These are phyloP conservation scores for Diaporthe sp. DNA, from an alignment of 2,329 filamentous ascomycete genomes.

Conservation along the genomic window DNA sequence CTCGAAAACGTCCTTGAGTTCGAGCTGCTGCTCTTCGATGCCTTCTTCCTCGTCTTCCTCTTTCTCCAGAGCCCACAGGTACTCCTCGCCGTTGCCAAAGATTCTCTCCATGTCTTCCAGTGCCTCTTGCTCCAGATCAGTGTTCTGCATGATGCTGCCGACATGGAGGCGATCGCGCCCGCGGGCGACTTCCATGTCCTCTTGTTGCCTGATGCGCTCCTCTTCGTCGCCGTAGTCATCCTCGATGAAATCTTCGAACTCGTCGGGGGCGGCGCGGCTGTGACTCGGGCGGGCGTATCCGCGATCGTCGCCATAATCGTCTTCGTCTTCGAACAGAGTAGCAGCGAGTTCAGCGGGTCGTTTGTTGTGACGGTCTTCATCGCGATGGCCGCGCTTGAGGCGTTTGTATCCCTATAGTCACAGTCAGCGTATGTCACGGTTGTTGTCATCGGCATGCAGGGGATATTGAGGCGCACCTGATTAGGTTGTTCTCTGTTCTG, in stretches of 20 bases:
- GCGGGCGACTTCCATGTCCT: conserved; percentile 90
- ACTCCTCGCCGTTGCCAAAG: conserved; percentile 95
- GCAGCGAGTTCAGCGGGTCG: conserved; percentile 83
- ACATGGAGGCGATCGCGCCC: conserved; percentile 79
- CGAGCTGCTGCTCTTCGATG: conserved; percentile 84
- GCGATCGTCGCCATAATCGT: conserved; percentile 72
- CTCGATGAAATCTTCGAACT: conserved; percentile 97
- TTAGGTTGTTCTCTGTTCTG: conserved; percentile 68
- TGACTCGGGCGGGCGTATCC: conserved; percentile 65
- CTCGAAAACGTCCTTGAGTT: conserved; percentile 98
- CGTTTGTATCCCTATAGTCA: conserved; percentile 88
- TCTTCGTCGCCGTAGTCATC: conserved; percentile 93
- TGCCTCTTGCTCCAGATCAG: conserved; percentile 90
- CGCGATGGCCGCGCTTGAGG: conserved; percentile 89
- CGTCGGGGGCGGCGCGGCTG: conserved; percentile 73
- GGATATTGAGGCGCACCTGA: conserved; percentile 25
- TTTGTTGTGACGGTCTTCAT: conserved; percentile 74
- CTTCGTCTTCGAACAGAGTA: conserved; percentile 97
- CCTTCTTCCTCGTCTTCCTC: conserved; percentile 89
- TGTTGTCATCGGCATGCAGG: neutral
- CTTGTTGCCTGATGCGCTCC: conserved; percentile 79
- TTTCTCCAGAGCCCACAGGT: conserved; percentile 91
- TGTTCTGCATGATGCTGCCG: conserved; percentile 79
- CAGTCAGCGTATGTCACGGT: conserved; percentile 11
- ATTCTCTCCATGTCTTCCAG: conserved; percentile 97